Conservation (phyloP, 73 alveolate genomes). For the Blepharisma stoltei region DNA sequence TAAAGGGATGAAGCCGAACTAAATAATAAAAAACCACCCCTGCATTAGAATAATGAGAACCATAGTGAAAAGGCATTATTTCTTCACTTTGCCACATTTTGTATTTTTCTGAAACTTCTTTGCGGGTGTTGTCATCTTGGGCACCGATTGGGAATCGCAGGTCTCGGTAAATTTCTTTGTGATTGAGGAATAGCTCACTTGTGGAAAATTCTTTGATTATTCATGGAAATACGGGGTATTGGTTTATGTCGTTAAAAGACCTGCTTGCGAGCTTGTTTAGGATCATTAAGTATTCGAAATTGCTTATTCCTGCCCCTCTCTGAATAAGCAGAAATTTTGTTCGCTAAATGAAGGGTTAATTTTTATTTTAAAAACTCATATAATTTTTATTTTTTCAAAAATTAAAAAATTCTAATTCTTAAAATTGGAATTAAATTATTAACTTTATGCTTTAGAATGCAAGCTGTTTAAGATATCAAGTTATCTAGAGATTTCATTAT, state of each 20-base stretch:
- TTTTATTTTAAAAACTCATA: too few relatives aligned
- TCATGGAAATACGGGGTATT: constrained; percentile 88
- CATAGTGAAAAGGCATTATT: constrained; percentile 79
- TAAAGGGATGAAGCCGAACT: constrained; percentile 84
- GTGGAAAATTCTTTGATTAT: constrained; percentile 54
- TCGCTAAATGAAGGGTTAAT: too few relatives aligned
- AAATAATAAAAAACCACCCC: constrained; percentile 87
- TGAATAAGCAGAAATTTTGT: too few relatives aligned
- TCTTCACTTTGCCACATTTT: constrained; percentile 37
- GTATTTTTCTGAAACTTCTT: constrained; percentile 9
- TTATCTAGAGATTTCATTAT: too few relatives aligned
- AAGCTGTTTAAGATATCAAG: too few relatives aligned
- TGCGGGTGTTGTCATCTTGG: constrained; percentile 28
- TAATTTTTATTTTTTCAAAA: too few relatives aligned
- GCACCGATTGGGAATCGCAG: constrained; percentile 48
- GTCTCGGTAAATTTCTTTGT: constrained; percentile 36
- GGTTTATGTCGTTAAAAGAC: constrained; percentile 63
- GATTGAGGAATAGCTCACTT: constrained; percentile 32
- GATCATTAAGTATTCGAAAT: constrained; percentile 68
- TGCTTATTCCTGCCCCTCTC: too few relatives aligned
- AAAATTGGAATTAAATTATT: too few relatives aligned
- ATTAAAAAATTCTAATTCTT: too few relatives aligned
- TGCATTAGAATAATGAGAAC: constrained; percentile 94
- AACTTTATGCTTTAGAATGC: too few relatives aligned
- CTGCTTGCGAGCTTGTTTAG: constrained; percentile 58